Percentiles rank a stretch among this genome's conserved stretches.
phyloP scores from a whole-genome alignment of 2,329 filamentous ascomycete genomes.

The Fusarium anthophilum region DNA sequence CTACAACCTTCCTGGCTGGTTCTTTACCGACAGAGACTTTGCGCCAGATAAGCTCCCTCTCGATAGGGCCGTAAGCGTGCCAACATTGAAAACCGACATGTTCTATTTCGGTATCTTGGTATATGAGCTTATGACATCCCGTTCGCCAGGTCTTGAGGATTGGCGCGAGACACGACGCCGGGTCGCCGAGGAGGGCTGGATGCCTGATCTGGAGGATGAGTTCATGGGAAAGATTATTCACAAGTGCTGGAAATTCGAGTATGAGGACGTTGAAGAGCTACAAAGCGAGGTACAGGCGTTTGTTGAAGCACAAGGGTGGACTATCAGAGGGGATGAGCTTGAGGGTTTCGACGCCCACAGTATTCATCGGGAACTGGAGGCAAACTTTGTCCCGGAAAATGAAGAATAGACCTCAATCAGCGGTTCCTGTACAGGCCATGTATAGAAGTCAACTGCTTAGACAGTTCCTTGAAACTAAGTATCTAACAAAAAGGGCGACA shows the following conservation, averaged over 20 bases:
- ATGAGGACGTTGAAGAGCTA: background rate
- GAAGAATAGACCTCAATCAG: background rate
- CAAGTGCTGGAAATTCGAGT: background rate
- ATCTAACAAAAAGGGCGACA: too few relatives aligned
- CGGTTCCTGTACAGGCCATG: too few relatives aligned
- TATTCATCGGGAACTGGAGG: background rate
- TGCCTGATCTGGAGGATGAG: background rate
- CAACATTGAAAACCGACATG: background rate
- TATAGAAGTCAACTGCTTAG: accelerated
- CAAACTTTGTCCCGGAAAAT: accelerated
- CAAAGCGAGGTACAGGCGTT: background rate
- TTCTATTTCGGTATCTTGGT: background rate
- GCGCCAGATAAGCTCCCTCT: background rate
- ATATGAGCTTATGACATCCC: background rate
- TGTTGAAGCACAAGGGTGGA: background rate
- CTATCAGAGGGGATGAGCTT: background rate
- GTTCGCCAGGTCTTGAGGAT: too few relatives aligned
- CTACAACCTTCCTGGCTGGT: background rate
- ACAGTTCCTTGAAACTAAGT: too few relatives aligned
- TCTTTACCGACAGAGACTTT: background rate
- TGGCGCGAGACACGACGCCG: background rate
- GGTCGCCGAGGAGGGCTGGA: background rate
- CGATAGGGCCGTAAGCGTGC: too few relatives aligned
- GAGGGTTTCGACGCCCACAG: background rate
- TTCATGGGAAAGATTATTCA: background rate